These are phyloP conservation scores for Papiliotrema laurentii DNA, from an alignment of 1,284 basidiomycete genomes.

Conservation along the genomic window DNA sequence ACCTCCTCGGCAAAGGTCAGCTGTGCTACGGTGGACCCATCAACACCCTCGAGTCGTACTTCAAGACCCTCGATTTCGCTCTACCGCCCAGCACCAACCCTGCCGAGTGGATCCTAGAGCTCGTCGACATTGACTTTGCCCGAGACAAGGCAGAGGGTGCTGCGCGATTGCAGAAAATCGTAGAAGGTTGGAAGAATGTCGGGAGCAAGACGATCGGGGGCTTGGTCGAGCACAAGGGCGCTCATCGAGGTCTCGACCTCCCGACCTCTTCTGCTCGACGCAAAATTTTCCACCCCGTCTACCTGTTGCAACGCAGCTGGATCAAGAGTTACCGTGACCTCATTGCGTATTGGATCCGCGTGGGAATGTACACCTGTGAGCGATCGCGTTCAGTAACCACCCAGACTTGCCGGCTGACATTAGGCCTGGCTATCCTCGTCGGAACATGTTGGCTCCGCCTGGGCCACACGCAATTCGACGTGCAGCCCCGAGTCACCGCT, in stretches of 20 bases:
- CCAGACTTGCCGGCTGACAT: no score
- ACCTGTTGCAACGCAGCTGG: conserved; percentile 8
- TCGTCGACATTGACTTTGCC: conserved; percentile 31
- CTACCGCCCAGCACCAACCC: conserved; percentile 27
- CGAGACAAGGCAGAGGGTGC: conserved; percentile 5
- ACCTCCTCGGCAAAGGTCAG: conserved; percentile 76
- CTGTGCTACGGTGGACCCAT: conserved; percentile 68
- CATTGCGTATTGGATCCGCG: conserved; percentile 60
- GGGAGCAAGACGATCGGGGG: neutral
- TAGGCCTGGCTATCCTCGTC: conserved; percentile 56
- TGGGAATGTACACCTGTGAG: conserved; percentile 55
- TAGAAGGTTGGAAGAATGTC: neutral
- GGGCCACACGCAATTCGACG: conserved; percentile 39
- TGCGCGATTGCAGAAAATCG: conserved; percentile 2
- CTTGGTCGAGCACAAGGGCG: neutral
- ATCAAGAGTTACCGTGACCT: conserved; percentile 45
- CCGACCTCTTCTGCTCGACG: neutral
- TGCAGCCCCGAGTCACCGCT: conserved; percentile 41
- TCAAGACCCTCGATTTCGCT: conserved; percentile 13
- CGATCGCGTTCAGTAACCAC: neutral
- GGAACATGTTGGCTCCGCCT: conserved; percentile 61
- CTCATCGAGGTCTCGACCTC: neutral
- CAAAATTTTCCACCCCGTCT: conserved; percentile 1
- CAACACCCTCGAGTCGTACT: conserved; percentile 10
- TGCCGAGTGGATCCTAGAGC: conserved; percentile 28